These are phyloP conservation scores for Tetrahymena malaccensis DNA, from an alignment of 73 alveolate species.

Conservation along the genomic window DNA sequence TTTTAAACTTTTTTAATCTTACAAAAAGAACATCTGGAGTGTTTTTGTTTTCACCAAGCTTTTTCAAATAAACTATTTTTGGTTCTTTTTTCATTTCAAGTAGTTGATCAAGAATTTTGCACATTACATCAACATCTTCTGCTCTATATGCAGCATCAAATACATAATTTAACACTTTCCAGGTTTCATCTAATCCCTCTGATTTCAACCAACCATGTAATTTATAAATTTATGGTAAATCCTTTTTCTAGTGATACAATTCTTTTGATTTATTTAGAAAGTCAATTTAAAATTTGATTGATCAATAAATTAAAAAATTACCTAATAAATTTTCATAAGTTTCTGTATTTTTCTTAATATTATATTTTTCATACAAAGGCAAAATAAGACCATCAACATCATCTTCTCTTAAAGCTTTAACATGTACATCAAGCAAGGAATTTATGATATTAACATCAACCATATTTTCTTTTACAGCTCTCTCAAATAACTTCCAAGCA, in stretches of 20 bases:
- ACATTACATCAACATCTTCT: not conserved
- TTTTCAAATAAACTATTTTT: not conserved
- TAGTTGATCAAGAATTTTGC: not conserved
- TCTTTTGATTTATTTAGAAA: not conserved
- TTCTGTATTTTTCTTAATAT: conserved; percentile 2
- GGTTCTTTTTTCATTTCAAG: not conserved
- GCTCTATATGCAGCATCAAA: not conserved
- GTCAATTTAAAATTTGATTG: not conserved
- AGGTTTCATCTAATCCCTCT: not conserved
- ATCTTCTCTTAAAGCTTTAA: conserved; percentile 7
- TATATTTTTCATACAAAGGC: conserved; percentile 23
- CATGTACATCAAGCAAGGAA: conserved; percentile 22
- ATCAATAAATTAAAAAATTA: not conserved
- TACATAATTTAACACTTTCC: not conserved
- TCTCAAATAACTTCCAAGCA: conserved; percentile 56
- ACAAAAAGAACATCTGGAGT: not conserved
- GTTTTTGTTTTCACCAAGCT: not conserved
- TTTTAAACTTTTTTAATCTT: not conserved
- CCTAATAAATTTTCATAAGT: conserved; percentile 16
- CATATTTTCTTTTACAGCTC: conserved; percentile 25
- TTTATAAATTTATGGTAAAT: not conserved
- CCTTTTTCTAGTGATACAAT: not conserved
- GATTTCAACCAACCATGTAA: not conserved
- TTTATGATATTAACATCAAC: not conserved
- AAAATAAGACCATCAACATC: conserved; percentile 34